These are phyloP conservation scores for Lactuca sativa DNA, from an alignment of 129 eudicot species.

Conservation along the genomic window DNA sequence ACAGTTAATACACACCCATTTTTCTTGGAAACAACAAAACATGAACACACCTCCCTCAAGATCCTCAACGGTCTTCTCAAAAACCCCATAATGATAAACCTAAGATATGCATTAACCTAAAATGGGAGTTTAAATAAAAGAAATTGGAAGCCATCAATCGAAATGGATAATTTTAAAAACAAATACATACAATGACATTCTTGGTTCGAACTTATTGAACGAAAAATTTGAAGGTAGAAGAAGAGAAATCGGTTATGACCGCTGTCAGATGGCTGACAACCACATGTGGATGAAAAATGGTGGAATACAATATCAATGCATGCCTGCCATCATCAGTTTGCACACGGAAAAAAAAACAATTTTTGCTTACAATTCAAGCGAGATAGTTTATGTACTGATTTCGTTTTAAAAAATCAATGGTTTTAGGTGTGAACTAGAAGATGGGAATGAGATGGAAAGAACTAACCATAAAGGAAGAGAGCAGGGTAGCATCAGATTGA, in stretches of 20 bases:
- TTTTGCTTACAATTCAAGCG: not conserved
- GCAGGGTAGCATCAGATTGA: conserved; percentile 45
- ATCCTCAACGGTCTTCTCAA: conserved; percentile 44
- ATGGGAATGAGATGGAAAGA: too few species aligned
- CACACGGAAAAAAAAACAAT: not conserved
- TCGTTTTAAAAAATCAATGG: too few species aligned
- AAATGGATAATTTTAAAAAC: not conserved
- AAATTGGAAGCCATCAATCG: too few species aligned
- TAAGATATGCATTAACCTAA: conserved; percentile 19
- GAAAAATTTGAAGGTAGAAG: conserved; percentile 42
- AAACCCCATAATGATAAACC: conserved; percentile 79
- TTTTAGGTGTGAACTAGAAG: too few species aligned
- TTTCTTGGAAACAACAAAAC: too few species aligned
- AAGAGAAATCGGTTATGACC: conserved; percentile 48
- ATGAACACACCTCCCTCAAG: too few species aligned
- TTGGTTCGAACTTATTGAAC: conserved; percentile 78
- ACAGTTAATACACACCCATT: too few species aligned
- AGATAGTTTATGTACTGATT: too few species aligned
- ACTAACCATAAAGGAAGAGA: too few species aligned
- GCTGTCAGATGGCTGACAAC: conserved; percentile 79
- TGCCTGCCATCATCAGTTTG: conserved; percentile 54
- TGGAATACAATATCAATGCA: conserved; percentile 60
- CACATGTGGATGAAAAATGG: conserved; percentile 87
- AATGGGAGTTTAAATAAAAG: not conserved
- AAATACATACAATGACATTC: conserved; percentile 59